A percentile compares a stretch with the other conserved stretches of the same genome.
These are phyloP conservation scores for Cladosporium velox DNA, from an alignment of 2,329 filamentous ascomycete genomes.

Conservation along the genomic window DNA sequence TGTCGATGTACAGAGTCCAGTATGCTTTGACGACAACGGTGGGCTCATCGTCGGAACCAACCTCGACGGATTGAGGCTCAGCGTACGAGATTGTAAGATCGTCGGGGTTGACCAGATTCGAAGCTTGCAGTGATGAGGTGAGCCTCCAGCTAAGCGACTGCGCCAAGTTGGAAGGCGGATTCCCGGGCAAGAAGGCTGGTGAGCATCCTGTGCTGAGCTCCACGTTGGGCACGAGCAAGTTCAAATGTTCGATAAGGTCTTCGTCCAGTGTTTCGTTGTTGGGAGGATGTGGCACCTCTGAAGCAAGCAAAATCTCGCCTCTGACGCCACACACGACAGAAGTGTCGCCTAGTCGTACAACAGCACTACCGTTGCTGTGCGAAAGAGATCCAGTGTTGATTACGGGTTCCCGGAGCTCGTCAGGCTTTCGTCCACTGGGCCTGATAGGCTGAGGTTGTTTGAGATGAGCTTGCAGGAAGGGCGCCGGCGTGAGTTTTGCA, in stretches of 20 bases:
- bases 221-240: conserved; percentile 88
- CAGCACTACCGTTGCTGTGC: conserved; percentile 85
- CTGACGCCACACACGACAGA: conserved; percentile 93
- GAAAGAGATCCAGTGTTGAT: conserved; percentile 82
- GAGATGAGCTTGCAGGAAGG: conserved; percentile 88
- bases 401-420: conserved; percentile 69
- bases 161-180: conserved; percentile 74
- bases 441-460: conserved; percentile 66
- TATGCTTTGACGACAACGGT: conserved; percentile 71
- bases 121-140: conserved; percentile 72
- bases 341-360: conserved; percentile 85
- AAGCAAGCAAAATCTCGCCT: conserved; percentile 76
- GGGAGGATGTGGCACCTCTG: conserved; percentile 68
- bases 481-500: conserved; percentile 83
- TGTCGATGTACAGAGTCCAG: conserved; percentile 92
- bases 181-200: conserved; percentile 80
- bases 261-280: conserved; percentile 31
- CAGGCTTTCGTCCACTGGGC: conserved; percentile 76
- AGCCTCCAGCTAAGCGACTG: conserved; percentile 84
- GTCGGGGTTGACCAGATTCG: conserved; percentile 64
- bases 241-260: conserved; percentile 50
- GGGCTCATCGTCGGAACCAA: conserved; percentile 49
- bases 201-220: conserved; percentile 90
- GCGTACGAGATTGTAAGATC: conserved; percentile 69
- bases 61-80: conserved; percentile 32